phyloP scores from a whole-genome alignment of 441 rosid species.

The Corymbia calophylla region DNA sequence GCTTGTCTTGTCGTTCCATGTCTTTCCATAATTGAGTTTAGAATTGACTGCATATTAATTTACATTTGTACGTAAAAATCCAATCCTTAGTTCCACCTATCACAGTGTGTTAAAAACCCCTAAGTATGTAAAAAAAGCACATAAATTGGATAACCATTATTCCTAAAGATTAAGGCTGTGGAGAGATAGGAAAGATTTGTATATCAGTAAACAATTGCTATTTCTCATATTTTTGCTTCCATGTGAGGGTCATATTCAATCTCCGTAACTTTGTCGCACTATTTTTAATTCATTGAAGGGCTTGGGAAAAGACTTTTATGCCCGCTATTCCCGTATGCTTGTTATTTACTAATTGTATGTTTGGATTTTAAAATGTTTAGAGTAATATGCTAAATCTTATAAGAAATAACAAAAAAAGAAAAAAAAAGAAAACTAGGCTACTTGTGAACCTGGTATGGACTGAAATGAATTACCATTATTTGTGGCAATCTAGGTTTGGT shows the following conservation, averaged over 20 bases:
- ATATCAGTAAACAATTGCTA: neutral
- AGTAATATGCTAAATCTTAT: neutral
- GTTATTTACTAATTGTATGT: neutral
- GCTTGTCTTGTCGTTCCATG: no score
- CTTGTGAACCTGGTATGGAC: no score
- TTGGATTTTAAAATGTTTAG: neutral
- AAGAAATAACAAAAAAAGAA: neutral
- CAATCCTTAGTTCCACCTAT: no score
- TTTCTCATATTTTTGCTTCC: neutral
- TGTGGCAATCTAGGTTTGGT: neutral
- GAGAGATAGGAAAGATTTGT: neutral
- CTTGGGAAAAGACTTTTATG: neutral
- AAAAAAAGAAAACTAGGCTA: neutral
- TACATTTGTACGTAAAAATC: no score
- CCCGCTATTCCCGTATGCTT: neutral
- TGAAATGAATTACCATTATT: no score
- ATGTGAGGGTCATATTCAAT: neutral
- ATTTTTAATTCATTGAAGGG: neutral
- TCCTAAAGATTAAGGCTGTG: no score
- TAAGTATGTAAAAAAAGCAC: no score
- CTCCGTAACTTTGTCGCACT: neutral
- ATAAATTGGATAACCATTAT: no score
- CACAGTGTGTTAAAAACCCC: no score
- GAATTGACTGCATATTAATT: no score
- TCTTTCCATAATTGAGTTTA: no score